Conservation (phyloP, 768 basidiomycete species). For the Auricularia auricula-judae region DNA sequence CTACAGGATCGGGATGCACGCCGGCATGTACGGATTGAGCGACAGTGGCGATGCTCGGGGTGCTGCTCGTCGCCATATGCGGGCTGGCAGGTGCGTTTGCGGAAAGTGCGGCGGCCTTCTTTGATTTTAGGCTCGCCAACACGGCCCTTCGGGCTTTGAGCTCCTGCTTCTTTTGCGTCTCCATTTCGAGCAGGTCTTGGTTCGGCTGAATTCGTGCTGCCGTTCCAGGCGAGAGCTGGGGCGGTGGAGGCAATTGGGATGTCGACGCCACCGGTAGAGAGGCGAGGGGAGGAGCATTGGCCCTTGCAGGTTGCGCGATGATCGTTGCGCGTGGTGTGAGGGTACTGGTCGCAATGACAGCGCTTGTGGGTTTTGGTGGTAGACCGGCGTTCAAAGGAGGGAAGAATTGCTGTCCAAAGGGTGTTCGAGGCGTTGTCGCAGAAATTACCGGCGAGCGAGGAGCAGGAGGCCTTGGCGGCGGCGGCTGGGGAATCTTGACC, state of each 20-base stretch:
- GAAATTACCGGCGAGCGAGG: background rate
- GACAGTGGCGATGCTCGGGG: background rate
- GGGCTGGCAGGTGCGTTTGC: background rate
- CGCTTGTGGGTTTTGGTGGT: background rate
- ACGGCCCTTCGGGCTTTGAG: background rate
- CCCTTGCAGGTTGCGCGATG: background rate
- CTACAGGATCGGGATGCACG: background rate
- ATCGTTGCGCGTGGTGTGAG: background rate
- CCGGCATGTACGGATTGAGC: background rate
- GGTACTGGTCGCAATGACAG: background rate
- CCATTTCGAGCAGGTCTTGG: background rate
- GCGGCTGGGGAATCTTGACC: background rate
- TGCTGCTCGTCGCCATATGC: background rate
- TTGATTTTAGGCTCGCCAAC: background rate
- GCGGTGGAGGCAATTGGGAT: background rate
- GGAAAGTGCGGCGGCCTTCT: background rate
- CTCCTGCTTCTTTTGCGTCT: slow-evolving; percentile 1
- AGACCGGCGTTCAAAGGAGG: background rate
- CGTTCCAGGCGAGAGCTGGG: background rate
- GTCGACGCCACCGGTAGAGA: background rate
- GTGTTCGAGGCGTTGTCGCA: background rate
- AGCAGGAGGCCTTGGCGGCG: background rate
- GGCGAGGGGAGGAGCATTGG: background rate
- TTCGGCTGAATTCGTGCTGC: background rate
- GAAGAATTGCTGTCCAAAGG: background rate